Evolutionary conservation across 257 asterid species (phyloP), one percentile per base, ranked within the genome.

Genomic region (Nicotiana tomentosiformis): DNA sequence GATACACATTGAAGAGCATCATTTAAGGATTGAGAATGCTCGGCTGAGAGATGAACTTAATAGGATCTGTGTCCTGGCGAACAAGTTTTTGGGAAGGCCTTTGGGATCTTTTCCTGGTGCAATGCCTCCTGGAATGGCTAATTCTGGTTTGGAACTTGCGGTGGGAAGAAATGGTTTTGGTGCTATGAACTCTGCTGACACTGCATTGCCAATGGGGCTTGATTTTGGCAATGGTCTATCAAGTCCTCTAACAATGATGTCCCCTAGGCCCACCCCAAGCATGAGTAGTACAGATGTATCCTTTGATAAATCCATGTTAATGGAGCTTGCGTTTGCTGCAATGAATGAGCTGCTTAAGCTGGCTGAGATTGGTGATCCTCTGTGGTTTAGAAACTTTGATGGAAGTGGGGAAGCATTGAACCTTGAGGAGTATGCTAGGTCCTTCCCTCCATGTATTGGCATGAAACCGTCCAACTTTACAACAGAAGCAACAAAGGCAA

Each of bases 331-430:
- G 1, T 55, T 89, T 86, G 90, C 89, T 66, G 96, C 91, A 4
- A 94, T 89, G 93, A 90, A 90, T 64, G 98, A 95, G 87, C 88
- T 95, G 81, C 68, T 93, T 55, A 94, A 88, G 89, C 84, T 95
- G 35, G 88, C 91, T 26, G 97, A 94, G 83, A 80, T 89, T 9
- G 92, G 89, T 83, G 83, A 82, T 77, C 97, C 97, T 35, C 83
- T 94, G 18, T 95, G 99, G 99, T 72, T 87, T 66, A 84, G 82
- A 84, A 89, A 82, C 84, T 72, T 79, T 56, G 92, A 89, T 76
- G 97, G 91, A 58, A 78, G 49, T 55, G 92, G 88, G 10, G 95
- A 93, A 57, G 55, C 86, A 3, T 83, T 95, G 88, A 94, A 91
- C 66, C 85, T 88, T 60, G 97, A 91, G 57, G 99, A 95, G 86